A percentile compares a stretch with the other conserved stretches of the same genome.
Conservation (phyloP, 2,329 filamentous ascomycete species). For the Venturia pyrina region DNA sequence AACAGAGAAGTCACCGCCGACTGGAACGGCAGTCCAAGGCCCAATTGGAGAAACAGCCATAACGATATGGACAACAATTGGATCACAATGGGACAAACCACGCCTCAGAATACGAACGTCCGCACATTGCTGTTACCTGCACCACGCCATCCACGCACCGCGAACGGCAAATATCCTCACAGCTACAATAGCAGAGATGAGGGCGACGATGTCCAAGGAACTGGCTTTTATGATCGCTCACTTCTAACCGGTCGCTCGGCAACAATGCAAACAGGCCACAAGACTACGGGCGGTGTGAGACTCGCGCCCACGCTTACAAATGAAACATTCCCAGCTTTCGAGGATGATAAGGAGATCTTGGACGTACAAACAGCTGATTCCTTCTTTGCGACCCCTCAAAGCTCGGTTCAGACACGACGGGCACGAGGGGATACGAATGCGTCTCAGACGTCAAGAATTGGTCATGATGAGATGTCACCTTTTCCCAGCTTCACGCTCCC, state of each 20-base stretch:
- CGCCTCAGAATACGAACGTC: neutral
- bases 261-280: neutral
- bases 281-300: neutral
- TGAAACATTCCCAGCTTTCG: neutral
- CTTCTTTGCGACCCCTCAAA: neutral
- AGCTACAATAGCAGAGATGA: neutral
- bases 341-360: neutral
- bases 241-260: neutral
- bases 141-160: neutral
- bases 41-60: neutral
- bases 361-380: neutral
- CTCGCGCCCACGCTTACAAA: neutral
- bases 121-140: neutral
- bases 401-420: neutral
- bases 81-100: neutral
- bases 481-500: neutral
- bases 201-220: neutral
- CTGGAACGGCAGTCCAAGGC: neutral
- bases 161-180: neutral
- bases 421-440: neutral
- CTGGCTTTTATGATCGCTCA: neutral
- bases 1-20: neutral
- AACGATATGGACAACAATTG: neutral
- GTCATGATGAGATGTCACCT: neutral
- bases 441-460: neutral